Base-by-base conservation (phyloP, 768 basidiomycete genomes). In the Porpolomopsis calyptriformis region DNA sequence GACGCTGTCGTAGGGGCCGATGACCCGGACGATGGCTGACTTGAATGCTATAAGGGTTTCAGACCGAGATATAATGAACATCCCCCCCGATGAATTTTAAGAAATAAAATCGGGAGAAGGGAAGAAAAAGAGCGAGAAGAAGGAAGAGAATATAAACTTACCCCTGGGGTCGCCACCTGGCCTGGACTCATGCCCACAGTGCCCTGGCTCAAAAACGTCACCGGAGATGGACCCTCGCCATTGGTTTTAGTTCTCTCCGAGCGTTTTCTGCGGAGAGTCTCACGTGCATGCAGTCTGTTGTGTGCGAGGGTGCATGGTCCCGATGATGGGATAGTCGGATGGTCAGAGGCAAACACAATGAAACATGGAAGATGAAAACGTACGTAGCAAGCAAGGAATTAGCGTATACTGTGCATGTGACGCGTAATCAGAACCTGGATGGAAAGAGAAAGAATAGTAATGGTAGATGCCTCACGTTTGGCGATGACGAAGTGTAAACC, bases 401-500 rank as follows among this genome's bases (percentile, higher is more conserved):
- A 1, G 74, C 71, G 37, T 76, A 76, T 40, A 73, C 72, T 74
- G 36, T 0, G 14, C 9, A 8, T n/a, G 24, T 19, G 10, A 5
- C 7, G 16, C 12, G 24, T n/a, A 23, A 11, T 10, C n/a, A 43
- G 42, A 27, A 25, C 42, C n/a, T n/a, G n/a, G n/a, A n/a, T n/a
- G n/a, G n/a, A n/a, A n/a, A n/a, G n/a, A n/a, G 1, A 20, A 25
- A 12, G 25, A 10, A 14, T 24, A 33, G 36, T 8, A 31, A 16
- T 10, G 3, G 31, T 36, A 10, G 23, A 49, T 4, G 12, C 49
- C 67, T 41, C 49, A 73, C 74, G 53, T 59, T 77, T 77, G 53
- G 68, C 65, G 45, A 77, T 76, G 19, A 74, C 63, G 49, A 76
- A 72, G 53, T 76, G 72, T 3, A 77, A 51, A 1, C 67, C 75